Conservation (phyloP, 2,329 filamentous ascomycete species). For the Dactylonectria estremocensis region DNA sequence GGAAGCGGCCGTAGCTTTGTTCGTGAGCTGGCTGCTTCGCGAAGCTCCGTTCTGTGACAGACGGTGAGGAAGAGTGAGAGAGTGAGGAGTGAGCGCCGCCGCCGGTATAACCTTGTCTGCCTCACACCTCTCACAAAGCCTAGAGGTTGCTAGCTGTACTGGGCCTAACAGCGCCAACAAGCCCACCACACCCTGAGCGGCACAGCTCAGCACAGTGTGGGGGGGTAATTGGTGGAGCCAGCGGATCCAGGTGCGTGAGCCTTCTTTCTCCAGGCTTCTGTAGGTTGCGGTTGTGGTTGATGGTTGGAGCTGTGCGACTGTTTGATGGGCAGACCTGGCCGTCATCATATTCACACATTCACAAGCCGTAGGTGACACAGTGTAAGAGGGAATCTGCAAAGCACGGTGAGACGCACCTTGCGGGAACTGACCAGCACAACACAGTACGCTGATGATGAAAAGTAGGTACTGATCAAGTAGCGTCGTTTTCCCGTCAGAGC, state of each 20-base stretch:
- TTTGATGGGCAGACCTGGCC: not conserved
- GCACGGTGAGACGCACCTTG: not conserved
- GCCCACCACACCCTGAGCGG: not conserved
- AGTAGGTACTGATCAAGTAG: not conserved
- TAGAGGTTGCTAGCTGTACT: constrained; percentile 17
- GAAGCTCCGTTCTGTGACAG: not conserved
- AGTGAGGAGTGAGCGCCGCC: constrained; percentile 7
- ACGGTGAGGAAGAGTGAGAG: constrained; percentile 6
- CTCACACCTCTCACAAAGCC: not conserved
- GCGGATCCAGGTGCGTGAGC: not conserved
- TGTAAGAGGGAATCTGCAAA: constrained; percentile 4
- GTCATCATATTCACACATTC: not conserved
- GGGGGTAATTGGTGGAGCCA: constrained; percentile 1
- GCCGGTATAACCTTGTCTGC: constrained; percentile 8
- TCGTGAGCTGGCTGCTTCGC: constrained; percentile 4
- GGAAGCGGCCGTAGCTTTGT: constrained; percentile 14
- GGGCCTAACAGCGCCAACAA: constrained; percentile 15
- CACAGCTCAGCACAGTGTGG: constrained; percentile 21
- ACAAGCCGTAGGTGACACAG: constrained; percentile 26
- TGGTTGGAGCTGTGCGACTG: not conserved
- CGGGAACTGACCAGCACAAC: not conserved
- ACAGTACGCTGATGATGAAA: too few relatives aligned
- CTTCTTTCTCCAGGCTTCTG: not conserved
- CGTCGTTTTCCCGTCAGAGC: constrained; percentile 12
- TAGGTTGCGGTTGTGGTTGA: not conserved